A percentile compares a stretch with the other conserved stretches of the same genome.
These are phyloP conservation scores for Pholiota molesta DNA, from an alignment of 768 basidiomycete species.

Conservation along the genomic window DNA sequence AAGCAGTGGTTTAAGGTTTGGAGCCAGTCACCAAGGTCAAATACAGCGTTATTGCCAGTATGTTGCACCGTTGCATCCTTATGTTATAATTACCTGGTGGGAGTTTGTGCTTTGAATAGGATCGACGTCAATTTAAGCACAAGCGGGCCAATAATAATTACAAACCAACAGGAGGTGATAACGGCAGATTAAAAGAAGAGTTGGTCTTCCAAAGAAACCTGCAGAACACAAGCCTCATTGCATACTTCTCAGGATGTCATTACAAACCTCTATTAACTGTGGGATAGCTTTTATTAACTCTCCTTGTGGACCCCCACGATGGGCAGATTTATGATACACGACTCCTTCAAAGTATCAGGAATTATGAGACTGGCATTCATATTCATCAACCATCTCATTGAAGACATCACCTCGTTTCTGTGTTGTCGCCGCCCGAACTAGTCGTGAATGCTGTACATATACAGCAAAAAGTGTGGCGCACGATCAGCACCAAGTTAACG, in stretches of 20 bases:
- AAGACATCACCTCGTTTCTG: too few species aligned
- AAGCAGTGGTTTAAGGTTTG: too few species aligned
- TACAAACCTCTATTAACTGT: not conserved
- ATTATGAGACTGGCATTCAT: too few species aligned
- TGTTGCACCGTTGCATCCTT: not conserved
- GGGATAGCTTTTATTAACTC: not conserved
- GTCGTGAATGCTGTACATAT: not conserved
- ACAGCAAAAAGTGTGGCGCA: slow-evolving; percentile 1
- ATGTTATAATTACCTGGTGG: not conserved
- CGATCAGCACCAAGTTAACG: not conserved
- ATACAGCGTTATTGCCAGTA: not conserved
- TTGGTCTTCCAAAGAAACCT: not conserved
- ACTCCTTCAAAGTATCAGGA: too few species aligned
- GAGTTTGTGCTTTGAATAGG: not conserved
- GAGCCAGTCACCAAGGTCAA: too few species aligned
- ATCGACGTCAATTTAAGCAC: not conserved
- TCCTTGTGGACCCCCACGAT: too few species aligned
- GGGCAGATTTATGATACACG: too few species aligned
- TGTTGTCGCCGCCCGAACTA: too few species aligned
- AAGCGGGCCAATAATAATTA: not conserved
- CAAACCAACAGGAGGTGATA: not conserved
- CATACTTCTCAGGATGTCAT: not conserved
- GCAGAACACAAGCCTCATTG: not conserved
- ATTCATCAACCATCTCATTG: too few species aligned
- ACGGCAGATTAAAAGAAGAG: not conserved